A percentile compares a stretch with the other conserved stretches of the same genome.
Conservation (phyloP, 1,139 yeast species). For the Debaryomyces subglobosus region DNA sequence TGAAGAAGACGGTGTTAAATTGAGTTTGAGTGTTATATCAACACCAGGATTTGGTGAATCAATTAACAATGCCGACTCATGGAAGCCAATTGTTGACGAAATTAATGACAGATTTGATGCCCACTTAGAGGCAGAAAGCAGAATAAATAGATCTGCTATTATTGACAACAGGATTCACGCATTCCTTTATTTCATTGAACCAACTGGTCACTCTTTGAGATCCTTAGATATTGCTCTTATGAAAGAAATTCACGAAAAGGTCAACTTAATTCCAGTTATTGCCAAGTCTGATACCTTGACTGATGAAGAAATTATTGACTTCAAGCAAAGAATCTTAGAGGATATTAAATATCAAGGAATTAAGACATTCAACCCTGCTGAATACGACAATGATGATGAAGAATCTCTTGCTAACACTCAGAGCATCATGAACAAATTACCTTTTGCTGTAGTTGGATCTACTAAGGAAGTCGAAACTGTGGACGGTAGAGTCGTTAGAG, state of each 20-base stretch:
- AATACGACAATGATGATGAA: constrained; percentile 84
- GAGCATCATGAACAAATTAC: constrained; percentile 71
- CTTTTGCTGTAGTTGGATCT: constrained; percentile 95
- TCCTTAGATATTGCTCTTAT: constrained; percentile 88
- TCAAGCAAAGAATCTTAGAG: constrained; percentile 73
- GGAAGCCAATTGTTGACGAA: constrained; percentile 94
- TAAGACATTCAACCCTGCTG: constrained; percentile 76
- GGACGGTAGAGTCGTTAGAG: constrained; percentile 84
- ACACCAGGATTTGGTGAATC: constrained; percentile 96
- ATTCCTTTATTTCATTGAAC: constrained; percentile 87
- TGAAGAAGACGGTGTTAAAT: constrained; percentile 91
- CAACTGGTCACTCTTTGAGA: constrained; percentile 92
- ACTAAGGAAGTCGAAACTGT: constrained; percentile 70
- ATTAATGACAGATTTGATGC: constrained; percentile 84
- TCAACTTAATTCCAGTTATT: constrained; percentile 90
- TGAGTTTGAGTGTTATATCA: constrained; percentile 82
- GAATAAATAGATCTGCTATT: constrained; percentile 74
- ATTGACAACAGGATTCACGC: constrained; percentile 86
- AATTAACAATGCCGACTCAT: constrained; percentile 83
- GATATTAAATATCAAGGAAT: constrained; percentile 80
- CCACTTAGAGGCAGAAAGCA: constrained; percentile 88
- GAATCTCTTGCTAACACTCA: constrained; percentile 70
- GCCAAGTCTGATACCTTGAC: constrained; percentile 94
- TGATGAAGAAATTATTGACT: constrained; percentile 76
- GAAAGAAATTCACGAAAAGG: constrained; percentile 88